Evolutionary conservation across 768 basidiomycete genomes (phyloP), one percentile per base, ranked within the genome.

Genomic region (Sistotremastrum suecicum): DNA sequence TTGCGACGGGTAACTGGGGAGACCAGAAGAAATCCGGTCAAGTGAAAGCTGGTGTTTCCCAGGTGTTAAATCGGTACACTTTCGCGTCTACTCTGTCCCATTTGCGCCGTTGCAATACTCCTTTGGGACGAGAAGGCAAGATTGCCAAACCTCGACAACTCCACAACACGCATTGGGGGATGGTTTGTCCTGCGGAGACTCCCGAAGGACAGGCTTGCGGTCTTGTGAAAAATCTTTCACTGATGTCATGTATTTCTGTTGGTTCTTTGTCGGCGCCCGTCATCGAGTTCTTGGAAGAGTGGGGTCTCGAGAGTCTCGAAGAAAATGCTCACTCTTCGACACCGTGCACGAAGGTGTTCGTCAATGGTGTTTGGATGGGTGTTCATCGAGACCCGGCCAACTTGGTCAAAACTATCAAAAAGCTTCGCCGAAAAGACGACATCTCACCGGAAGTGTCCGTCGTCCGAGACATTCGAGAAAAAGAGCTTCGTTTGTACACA

Each of bases 161-260:
- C 46, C 95, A 99, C 63, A 99, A 99, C 57, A 97, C 95, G 1
- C 95, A 99, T 56, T 99, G 95, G 95, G 95, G 95, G 35, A 98
- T 99, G 95, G 95, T 99, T 12, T 99, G 95, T 59, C 95, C 95
- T 38, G 95, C 95, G 36, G 95, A 99, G 63, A 99, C 95, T 3
- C 95, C 95, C 1, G 95, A 99, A 78, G 95, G 95, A 40, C 95
- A 98, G 62, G 95, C 95, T 50, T 99, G 95, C 65, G 95, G 95
- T 65, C 76, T 98, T 39, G 95, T 98, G 65, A 98, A 99, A 69
- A 98, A 99, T 64, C 67, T 99, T 47, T 88, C 95, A 0, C 78
- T 98, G 53, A 94, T 98, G 91, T 69, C 94, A 3, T 94, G 90
- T 63, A 95, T 98, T 48, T 98, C 95, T 39, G 94, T 99, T 48